Conservation (phyloP, 371 early-diverging fungal genomes). For the Haplosporangium sp. region DNA sequence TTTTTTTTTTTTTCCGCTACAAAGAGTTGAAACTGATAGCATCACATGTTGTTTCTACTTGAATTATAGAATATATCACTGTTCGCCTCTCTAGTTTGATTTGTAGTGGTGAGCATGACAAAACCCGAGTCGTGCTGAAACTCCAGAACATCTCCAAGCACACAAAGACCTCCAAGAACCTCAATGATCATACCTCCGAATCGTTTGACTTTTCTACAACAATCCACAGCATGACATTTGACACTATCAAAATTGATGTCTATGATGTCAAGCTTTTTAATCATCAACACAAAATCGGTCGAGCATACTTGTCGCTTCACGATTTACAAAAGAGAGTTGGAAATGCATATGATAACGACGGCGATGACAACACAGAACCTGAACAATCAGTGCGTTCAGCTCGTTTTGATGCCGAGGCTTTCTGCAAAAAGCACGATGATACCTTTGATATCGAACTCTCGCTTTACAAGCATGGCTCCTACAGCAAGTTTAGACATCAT, state of each 20-base stretch:
- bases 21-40: not conserved
- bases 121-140: slow-evolving; percentile 45
- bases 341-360: slow-evolving; percentile 47
- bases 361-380: slow-evolving; percentile 43
- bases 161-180: slow-evolving; percentile 38
- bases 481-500: slow-evolving; percentile 36
- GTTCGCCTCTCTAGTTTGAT: slow-evolving; percentile 38
- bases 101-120: slow-evolving; percentile 48
- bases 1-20: no score
- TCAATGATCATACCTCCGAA: slow-evolving; percentile 44
- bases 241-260: slow-evolving; percentile 51
- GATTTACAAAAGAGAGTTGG: slow-evolving; percentile 49
- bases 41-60: not conserved
- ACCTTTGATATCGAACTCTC: slow-evolving; percentile 43
- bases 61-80: slow-evolving; percentile 28
- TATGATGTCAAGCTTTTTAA: slow-evolving; percentile 41
- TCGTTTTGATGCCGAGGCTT: slow-evolving; percentile 35
- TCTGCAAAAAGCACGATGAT: slow-evolving; percentile 46
- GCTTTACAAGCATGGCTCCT: slow-evolving; percentile 53
- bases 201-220: slow-evolving; percentile 40
- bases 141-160: slow-evolving; percentile 38
- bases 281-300: slow-evolving; percentile 38
- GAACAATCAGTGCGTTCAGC: slow-evolving; percentile 38
- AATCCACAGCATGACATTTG: slow-evolving; percentile 54
- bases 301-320: slow-evolving; percentile 46